Conservation (phyloP, 192 early-diverging fungal species). For the Umbelopsis sp. region DNA sequence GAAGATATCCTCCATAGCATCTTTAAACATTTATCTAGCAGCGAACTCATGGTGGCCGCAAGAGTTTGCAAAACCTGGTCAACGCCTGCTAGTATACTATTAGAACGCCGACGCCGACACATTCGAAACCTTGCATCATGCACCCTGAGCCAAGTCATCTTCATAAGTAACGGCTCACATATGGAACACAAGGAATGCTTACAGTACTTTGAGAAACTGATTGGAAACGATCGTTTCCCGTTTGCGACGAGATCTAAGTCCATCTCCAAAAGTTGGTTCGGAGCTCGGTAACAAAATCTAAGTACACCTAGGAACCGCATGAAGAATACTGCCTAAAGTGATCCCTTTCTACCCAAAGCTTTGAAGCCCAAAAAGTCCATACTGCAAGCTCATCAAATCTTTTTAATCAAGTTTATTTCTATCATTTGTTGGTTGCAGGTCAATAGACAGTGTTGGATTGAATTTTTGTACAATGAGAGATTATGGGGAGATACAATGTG, state of each 20-base stretch:
- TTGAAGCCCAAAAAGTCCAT: no score
- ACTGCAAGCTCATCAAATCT: no score
- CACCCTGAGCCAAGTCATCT: constrained; percentile 10
- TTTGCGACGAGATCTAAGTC: neutral
- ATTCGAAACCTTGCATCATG: constrained; percentile 9
- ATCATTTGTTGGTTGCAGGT: no score
- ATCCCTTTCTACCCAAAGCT: no score
- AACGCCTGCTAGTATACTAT: neutral
- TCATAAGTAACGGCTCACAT: neutral
- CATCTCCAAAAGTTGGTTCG: neutral
- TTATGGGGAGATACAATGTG: constrained; percentile 1
- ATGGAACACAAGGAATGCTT: constrained; percentile 7
- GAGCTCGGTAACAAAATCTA: neutral
- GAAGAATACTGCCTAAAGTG: no score
- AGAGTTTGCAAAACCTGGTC: neutral
- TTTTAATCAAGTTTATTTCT: no score
- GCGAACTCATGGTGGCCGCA: neutral
- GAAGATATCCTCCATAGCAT: constrained; percentile 10
- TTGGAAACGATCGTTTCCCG: neutral
- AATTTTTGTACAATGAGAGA: no score
- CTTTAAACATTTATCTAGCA: neutral
- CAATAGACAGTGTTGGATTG: no score
- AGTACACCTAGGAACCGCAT: no score
- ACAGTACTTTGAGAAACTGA: constrained; percentile 13
- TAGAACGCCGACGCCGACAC: neutral